A percentile compares a stretch with the other conserved stretches of the same genome.
These are phyloP conservation scores for Pseudogymnoascus sp. DNA, from an alignment of 2,329 filamentous ascomycete species.

Conservation along the genomic window DNA sequence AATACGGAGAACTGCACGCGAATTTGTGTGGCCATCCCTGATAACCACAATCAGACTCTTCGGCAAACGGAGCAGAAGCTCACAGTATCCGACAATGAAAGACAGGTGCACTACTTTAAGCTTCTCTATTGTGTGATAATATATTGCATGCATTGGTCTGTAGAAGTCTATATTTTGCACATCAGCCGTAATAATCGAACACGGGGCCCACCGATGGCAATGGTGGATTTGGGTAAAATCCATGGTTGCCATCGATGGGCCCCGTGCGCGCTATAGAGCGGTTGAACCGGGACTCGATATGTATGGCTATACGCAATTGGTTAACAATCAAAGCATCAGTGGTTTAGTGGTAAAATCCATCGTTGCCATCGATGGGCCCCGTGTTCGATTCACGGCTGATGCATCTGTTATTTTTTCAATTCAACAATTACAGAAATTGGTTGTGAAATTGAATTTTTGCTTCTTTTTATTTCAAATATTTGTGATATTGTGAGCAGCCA, in stretches of 20 bases:
- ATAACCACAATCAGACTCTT: no score
- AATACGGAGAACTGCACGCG: no score
- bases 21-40: no score
- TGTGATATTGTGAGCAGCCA: background rate
- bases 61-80: no score
- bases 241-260: slow-evolving; percentile 32
- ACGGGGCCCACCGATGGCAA: no score
- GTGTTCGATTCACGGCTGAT: slow-evolving; percentile 8
- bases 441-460: background rate
- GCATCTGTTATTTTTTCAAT: background rate
- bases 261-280: no score
- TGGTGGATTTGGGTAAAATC: slow-evolving; percentile 19
- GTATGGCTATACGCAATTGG: background rate
- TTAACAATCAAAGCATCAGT: slow-evolving; percentile 18
- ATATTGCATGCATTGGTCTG: no score
- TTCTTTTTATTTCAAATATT: background rate
- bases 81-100: no score
- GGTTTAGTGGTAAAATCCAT: slow-evolving; percentile 34
- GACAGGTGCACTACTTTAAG: no score
- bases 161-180: no score
- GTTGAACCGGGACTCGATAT: slow-evolving; percentile 27
- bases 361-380: slow-evolving; percentile 29
- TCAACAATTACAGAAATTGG: background rate
- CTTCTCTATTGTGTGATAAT: no score
- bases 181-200: no score